Conservation (phyloP, 768 basidiomycete species). For the Pleurotus sapidus region DNA sequence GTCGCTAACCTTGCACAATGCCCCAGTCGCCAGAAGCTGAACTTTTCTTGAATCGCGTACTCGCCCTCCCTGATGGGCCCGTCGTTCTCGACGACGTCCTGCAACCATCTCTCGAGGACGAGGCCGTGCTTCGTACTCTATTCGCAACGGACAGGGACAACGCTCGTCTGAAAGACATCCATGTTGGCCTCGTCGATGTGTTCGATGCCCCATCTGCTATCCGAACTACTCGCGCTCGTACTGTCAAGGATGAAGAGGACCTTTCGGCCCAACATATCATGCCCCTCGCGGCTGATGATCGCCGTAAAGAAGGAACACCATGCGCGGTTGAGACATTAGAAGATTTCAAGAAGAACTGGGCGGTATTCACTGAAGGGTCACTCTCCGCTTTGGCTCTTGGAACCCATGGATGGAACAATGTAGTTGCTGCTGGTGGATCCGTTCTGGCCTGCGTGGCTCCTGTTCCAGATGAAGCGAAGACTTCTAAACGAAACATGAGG, state of each 20-base stretch:
- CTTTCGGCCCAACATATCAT: slow-evolving; percentile 48
- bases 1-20: slow-evolving; percentile 9
- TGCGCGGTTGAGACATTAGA: slow-evolving; percentile 48
- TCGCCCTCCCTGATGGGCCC: slow-evolving; percentile 17
- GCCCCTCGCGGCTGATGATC: slow-evolving; percentile 40
- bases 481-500: slow-evolving; percentile 52
- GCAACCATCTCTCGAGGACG: slow-evolving; percentile 55
- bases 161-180: slow-evolving; percentile 38
- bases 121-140: slow-evolving; percentile 50
- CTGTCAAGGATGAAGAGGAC: slow-evolving; percentile 42
- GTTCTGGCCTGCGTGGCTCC: slow-evolving; percentile 58
- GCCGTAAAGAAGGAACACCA: slow-evolving; percentile 48
- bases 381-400: slow-evolving; percentile 50
- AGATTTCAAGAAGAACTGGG: slow-evolving; percentile 63
- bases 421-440: slow-evolving; percentile 59
- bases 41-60: slow-evolving; percentile 20
- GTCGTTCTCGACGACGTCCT: slow-evolving; percentile 42
- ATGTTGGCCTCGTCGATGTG: slow-evolving; percentile 59
- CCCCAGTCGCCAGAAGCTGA: slow-evolving; percentile 21
- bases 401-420: slow-evolving; percentile 48
- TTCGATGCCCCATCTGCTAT: slow-evolving; percentile 49
- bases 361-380: slow-evolving; percentile 60
- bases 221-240: slow-evolving; percentile 47
- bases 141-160: slow-evolving; percentile 53
- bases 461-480: slow-evolving; percentile 43